Conservation (phyloP, 1,139 yeast genomes). For the Yamadazyma blattariae region DNA sequence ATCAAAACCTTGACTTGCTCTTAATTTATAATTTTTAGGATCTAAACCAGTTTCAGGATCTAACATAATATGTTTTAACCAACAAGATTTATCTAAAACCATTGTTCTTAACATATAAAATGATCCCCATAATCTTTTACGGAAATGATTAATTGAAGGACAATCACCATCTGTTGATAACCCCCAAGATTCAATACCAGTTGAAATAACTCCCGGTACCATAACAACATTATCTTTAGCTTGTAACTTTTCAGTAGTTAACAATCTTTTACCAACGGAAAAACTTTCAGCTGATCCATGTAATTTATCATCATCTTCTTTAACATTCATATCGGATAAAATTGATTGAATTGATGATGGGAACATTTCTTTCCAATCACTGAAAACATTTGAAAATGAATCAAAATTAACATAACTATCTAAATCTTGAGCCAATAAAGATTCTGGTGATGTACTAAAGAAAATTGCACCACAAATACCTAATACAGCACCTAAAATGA, state of each 20-base stretch:
- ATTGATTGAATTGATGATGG: constrained; percentile 66
- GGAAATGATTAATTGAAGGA: constrained; percentile 78
- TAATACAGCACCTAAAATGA: constrained; percentile 58
- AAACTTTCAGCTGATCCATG: constrained; percentile 74
- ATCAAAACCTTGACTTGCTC: constrained; percentile 96
- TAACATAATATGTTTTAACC: constrained; percentile 87
- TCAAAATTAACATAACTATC: constrained; percentile 59
- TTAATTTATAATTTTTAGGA: constrained; percentile 72
- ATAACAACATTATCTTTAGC: constrained; percentile 77
- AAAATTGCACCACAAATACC: constrained; percentile 68
- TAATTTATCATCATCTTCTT: constrained; percentile 24
- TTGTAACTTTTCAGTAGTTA: constrained; percentile 45
- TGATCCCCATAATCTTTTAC: constrained; percentile 95
- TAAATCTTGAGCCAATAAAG: constrained; percentile 40
- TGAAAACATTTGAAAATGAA: constrained; percentile 37
- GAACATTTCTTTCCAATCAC: constrained; percentile 61
- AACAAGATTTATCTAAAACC: constrained; percentile 88
- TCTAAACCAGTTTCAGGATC: constrained; percentile 92
- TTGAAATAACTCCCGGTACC: constrained; percentile 95
- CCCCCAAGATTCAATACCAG: constrained; percentile 95
- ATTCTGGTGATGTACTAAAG: constrained; percentile 50
- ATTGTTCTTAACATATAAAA: constrained; percentile 91
- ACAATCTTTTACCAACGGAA: constrained; percentile 77
- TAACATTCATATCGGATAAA: constrained; percentile 49
- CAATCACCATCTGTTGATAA: constrained; percentile 59